Conservation (phyloP, 1,139 yeast genomes). For the Kluyveromyces sp. region DNA sequence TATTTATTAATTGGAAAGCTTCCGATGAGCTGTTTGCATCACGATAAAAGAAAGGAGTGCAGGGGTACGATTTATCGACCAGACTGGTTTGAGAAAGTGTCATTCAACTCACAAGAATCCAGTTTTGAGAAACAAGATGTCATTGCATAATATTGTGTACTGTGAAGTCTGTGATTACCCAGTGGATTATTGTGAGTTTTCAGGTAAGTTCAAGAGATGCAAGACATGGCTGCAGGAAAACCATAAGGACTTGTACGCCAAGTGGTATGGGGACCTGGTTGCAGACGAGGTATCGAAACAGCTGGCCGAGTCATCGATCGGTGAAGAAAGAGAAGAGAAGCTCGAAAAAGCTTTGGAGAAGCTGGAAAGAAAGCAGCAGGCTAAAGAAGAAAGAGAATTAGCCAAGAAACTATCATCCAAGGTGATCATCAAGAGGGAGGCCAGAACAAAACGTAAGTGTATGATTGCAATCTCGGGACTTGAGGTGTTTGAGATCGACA, state of each 20-base stretch:
- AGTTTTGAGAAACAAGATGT: no score
- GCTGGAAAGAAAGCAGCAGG: slow-evolving; percentile 84
- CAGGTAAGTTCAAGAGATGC: slow-evolving; percentile 74
- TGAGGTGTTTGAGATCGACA: slow-evolving; percentile 81
- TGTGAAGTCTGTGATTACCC: slow-evolving; percentile 86
- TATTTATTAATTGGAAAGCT: no score
- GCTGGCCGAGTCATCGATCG: slow-evolving; percentile 31
- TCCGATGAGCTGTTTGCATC: no score
- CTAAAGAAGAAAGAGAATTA: slow-evolving; percentile 77
- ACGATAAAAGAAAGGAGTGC: no score
- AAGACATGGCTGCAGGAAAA: slow-evolving; percentile 69
- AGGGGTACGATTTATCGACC: no score
- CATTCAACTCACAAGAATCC: no score
- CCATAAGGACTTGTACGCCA: slow-evolving; percentile 49
- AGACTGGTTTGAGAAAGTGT: no score
- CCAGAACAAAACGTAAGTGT: slow-evolving; percentile 83
- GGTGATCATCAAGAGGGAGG: slow-evolving; percentile 78
- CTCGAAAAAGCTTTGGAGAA: slow-evolving; percentile 76
- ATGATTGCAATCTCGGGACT: slow-evolving; percentile 82
- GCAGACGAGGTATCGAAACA: slow-evolving; percentile 22
- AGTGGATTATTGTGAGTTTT: slow-evolving; percentile 92
- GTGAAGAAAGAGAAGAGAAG: slow-evolving; percentile 68
- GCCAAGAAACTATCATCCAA: slow-evolving; percentile 73
- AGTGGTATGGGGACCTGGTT: slow-evolving; percentile 40
- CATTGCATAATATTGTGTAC: slow-evolving; percentile 49